phyloP scores from a whole-genome alignment of 345 rosid genomes.

The Rhodamnia argentea region DNA sequence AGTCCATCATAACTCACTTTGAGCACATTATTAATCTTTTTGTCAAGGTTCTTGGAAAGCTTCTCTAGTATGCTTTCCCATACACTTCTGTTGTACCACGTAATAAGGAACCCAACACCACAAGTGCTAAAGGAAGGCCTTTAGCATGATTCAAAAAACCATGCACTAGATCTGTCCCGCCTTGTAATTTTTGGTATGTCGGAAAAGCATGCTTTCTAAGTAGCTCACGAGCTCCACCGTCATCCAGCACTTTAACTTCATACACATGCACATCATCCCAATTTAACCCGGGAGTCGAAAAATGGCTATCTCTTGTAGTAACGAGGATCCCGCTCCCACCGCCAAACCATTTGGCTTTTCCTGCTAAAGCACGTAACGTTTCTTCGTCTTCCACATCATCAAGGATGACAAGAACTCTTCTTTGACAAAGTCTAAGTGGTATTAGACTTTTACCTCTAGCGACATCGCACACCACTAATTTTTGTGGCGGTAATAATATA shows the following conservation, averaged over 20 bases:
- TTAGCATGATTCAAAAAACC: not conserved
- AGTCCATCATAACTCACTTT: no score
- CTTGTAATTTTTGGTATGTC: accelerated
- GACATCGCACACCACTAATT: accelerated
- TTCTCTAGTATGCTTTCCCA: not conserved
- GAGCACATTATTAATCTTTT: no score
- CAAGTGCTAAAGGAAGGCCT: not conserved
- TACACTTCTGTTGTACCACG: not conserved
- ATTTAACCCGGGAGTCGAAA: not conserved
- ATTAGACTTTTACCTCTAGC: not conserved
- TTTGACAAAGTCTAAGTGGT: not conserved
- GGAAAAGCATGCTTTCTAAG: not conserved
- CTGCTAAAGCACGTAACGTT: not conserved
- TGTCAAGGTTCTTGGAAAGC: accelerated
- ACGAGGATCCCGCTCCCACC: not conserved
- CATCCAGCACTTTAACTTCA: accelerated
- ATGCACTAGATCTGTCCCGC: accelerated
- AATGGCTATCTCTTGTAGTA: not conserved
- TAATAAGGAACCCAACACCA: not conserved
- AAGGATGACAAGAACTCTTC: not conserved
- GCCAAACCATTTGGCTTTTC: accelerated
- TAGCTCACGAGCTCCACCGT: accelerated
- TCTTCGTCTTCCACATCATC: accelerated
- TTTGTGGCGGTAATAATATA: not conserved
- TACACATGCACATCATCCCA: not conserved